These are phyloP conservation scores for Oryza meyeriana DNA, from an alignment of 176 grass and related monocot species.

Conservation along the genomic window DNA sequence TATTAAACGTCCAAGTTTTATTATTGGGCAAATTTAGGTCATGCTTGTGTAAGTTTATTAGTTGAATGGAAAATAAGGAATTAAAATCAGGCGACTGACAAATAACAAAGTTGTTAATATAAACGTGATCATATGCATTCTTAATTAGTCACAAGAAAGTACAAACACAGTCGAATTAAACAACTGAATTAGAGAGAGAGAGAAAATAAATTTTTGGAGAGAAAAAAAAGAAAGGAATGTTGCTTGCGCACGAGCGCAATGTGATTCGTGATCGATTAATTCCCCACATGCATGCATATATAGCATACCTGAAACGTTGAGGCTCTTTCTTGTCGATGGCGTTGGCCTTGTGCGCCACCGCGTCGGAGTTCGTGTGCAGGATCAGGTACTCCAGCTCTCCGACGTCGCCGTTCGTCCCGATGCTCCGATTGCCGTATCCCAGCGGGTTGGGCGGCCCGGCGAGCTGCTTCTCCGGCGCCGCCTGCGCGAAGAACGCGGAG, in stretches of 20 bases:
- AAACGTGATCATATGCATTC: not conserved
- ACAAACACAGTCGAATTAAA: not conserved
- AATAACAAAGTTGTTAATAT: not conserved
- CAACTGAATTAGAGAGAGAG: not conserved
- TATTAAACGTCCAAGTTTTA: too few relatives aligned
- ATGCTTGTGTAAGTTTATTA: not conserved
- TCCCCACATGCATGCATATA: slow-evolving; percentile 1
- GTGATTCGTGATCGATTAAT: not conserved
- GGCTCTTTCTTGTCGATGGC: slow-evolving; percentile 50
- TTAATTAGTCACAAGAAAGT: not conserved
- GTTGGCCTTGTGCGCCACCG: slow-evolving; percentile 54
- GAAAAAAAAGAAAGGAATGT: not conserved
- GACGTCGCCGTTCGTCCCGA: slow-evolving; percentile 71
- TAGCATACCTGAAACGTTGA: slow-evolving; percentile 65
- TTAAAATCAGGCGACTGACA: not conserved
- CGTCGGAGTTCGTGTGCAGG: slow-evolving; percentile 55
- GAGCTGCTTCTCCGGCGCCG: slow-evolving; percentile 41
- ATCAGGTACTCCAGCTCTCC: slow-evolving; percentile 94
- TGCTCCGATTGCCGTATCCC: slow-evolving; percentile 76
- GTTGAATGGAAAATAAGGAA: not conserved
- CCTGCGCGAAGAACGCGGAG: slow-evolving; percentile 58
- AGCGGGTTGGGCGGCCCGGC: slow-evolving; percentile 76
- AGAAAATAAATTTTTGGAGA: not conserved
- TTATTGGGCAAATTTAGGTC: too few relatives aligned
- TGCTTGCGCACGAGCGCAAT: not conserved